These are phyloP conservation scores for Linnemannia zychae DNA, from an alignment of 192 early-diverging fungal genomes.

Conservation along the genomic window DNA sequence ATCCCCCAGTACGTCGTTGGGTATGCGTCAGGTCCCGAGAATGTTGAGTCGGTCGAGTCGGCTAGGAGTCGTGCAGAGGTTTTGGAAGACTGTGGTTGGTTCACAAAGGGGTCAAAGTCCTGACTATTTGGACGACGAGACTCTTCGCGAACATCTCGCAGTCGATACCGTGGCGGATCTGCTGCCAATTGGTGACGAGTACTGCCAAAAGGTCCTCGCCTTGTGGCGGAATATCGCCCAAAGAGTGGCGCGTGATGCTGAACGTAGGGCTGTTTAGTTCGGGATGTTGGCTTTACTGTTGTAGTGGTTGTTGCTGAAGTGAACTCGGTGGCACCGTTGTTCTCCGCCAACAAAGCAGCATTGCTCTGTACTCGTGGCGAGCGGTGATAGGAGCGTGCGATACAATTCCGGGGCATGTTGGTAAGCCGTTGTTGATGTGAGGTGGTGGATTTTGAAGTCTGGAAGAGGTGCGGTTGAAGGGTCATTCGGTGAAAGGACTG, in stretches of 20 bases:
- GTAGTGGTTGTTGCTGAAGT: not conserved
- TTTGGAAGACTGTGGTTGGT: not conserved
- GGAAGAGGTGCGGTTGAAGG: conserved; percentile 26
- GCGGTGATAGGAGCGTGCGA: conserved; percentile 1
- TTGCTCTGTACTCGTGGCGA: not conserved
- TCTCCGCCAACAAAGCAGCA: not conserved
- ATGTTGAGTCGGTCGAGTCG: not conserved
- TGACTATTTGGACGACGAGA: not conserved
- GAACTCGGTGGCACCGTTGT: not conserved
- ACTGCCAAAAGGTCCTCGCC: conserved; percentile 7
- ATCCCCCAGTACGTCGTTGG: conserved; percentile 16
- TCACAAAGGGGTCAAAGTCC: conserved; percentile 36
- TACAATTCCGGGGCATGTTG: not conserved
- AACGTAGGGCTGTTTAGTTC: not conserved
- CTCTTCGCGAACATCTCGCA: conserved; percentile 11
- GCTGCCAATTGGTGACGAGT: not conserved
- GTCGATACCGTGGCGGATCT: conserved; percentile 25
- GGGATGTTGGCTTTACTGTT: not conserved
- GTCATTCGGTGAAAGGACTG: conserved; percentile 50
- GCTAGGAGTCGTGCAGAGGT: not conserved
- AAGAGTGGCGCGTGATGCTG: conserved; percentile 33
- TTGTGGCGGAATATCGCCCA: conserved; percentile 9
- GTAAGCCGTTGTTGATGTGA: not conserved
- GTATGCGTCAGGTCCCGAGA: not conserved
- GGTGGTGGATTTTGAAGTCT: not conserved